Percentiles rank a stretch among this genome's conserved stretches.
These are phyloP conservation scores for Sclerotinia glacialis DNA, from an alignment of 2,329 filamentous ascomycete genomes.

Conservation along the genomic window DNA sequence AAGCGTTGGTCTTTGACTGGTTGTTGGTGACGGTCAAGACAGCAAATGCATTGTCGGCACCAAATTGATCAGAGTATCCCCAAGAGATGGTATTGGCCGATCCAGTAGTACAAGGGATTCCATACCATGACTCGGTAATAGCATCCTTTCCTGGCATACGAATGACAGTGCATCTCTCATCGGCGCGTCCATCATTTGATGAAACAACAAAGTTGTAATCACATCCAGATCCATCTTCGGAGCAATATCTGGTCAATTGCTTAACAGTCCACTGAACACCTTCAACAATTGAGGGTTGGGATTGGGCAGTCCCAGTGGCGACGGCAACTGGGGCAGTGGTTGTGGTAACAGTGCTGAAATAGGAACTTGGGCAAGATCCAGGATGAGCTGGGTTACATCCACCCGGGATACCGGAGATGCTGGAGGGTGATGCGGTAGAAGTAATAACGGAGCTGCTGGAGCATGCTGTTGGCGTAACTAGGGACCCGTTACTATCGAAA, in stretches of 20 bases:
- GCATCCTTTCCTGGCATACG: constrained; percentile 8
- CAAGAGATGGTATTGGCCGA: constrained; percentile 5
- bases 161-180: constrained; percentile 4
- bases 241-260: constrained; percentile 9
- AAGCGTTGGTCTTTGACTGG: not conserved
- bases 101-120: constrained; percentile 3
- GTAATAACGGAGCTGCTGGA: not conserved
- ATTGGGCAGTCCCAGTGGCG: not conserved
- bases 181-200: not conserved
- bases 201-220: constrained; percentile 12
- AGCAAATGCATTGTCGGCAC: not conserved
- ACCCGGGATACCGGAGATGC: too few relatives aligned
- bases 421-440: too few relatives aligned
- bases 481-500: not conserved
- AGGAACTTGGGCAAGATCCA: too few relatives aligned
- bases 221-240: not conserved
- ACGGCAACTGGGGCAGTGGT: not conserved
- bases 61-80: constrained; percentile 3
- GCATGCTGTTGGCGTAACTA: not conserved
- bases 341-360: not conserved
- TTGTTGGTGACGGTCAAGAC: constrained; percentile 13
- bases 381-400: too few relatives aligned
- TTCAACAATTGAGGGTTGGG: not conserved
- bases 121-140: not conserved
- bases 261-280: constrained; percentile 1